Base-by-base conservation (phyloP, 2,329 filamentous ascomycete species). In the Fusarium nanum region DNA sequence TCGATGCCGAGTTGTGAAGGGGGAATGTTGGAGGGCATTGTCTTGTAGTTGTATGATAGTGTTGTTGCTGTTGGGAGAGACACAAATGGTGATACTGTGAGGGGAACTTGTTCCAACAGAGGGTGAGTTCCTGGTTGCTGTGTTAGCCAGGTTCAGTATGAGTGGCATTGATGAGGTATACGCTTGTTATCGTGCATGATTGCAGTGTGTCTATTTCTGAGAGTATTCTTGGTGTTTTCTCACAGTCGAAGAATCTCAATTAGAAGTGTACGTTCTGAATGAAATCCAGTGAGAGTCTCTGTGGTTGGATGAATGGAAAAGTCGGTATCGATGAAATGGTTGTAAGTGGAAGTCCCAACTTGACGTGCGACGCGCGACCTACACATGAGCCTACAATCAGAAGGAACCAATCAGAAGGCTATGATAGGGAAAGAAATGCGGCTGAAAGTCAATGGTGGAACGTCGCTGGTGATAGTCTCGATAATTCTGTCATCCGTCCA, bases 71-170 rank as follows among this genome's bases (percentile, higher is more conserved):
- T 91, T 13, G 96, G 96, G 32, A 99, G 91, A 64, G 91, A 92
- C 75, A 98, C 89, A 83, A 98, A 98, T 27, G 96, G 96, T 5
- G 95, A 98, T 46, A 98, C 94, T 52, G 94, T 97, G 58, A 99
- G 84, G 30, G 96, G 94, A 42, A 98, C 90, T 82, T 99, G 96
- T 72, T 94, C 92, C 48, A 99, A 89, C 70, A 98, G 89, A 18
- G 92, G 93, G 82, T 98, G 94, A 18, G 93, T 90, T 71, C 88
- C 92, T 93, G 10, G n/a, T 40, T 11, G 56, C 41, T 28, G 44
- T 49, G 69, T 76, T 61, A 75, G 62, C 49, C 13, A 28, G n/a
- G 30, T 32, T 18, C 34, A 53, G 22, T 30, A 56, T 52, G 25
- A 45, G 47, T 27, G 18, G 14, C 12, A 22, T 50, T 30, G 32